phyloP scores from a whole-genome alignment of 805 yeast species.

The Millerago galiae region DNA sequence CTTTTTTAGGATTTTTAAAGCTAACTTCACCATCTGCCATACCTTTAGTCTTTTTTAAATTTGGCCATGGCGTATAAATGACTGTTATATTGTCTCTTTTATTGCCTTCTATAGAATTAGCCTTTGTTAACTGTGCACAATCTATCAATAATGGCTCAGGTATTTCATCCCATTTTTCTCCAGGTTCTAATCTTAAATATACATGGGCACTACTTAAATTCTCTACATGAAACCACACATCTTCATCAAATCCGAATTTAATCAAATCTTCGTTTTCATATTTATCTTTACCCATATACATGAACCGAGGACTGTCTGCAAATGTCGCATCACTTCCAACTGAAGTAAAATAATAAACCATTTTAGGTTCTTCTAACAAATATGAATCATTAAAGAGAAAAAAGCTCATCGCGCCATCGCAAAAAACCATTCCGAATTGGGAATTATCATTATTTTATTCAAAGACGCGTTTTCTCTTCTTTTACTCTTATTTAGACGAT shows the following conservation, averaged over 20 bases:
- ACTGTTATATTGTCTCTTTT: conserved; percentile 61
- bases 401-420: background rate
- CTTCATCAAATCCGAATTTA: conserved; percentile 56
- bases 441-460: background rate
- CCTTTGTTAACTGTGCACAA: conserved; percentile 68
- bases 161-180: conserved; percentile 41
- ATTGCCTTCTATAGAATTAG: conserved; percentile 71
- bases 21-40: conserved; percentile 81
- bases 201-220: conserved; percentile 73
- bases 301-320: conserved; percentile 26
- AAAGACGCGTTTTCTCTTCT: background rate
- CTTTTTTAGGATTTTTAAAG: conserved; percentile 51
- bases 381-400: background rate
- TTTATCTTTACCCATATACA: conserved; percentile 73
- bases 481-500: conserved; percentile 2
- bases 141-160: conserved; percentile 47
- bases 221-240: conserved; percentile 80
- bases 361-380: conserved; percentile 15
- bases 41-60: conserved; percentile 56
- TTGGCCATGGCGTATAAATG: conserved; percentile 69
- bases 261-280: conserved; percentile 59
- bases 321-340: conserved; percentile 28
- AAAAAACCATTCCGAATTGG: background rate
- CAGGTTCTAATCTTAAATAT: conserved; percentile 49
- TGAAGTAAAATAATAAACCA: conserved; percentile 41